Evolutionary conservation across 345 rosid genomes (phyloP).

Genomic region (Linum usitatissimum): DNA sequence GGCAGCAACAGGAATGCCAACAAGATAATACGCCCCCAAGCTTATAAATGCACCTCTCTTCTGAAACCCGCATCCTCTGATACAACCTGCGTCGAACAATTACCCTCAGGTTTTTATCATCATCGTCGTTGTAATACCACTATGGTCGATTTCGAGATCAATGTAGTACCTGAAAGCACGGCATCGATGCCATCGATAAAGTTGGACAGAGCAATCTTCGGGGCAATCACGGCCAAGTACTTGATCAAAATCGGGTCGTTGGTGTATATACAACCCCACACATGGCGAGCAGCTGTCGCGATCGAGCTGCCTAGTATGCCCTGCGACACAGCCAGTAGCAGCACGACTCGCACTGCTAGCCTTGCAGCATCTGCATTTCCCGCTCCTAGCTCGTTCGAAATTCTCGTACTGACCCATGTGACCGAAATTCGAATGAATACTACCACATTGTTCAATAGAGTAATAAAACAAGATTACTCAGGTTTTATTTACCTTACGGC

Average conservation of each 20-base stretch:
- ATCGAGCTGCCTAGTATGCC: neutral
- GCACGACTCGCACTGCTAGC: neutral
- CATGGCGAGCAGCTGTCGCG: neutral
- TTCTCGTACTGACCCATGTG: neutral
- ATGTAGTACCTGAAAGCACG: neutral
- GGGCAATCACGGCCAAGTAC: neutral
- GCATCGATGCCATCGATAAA: neutral
- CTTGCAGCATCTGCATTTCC: neutral
- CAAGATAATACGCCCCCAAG: constrained; percentile 9
- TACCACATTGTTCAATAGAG: neutral
- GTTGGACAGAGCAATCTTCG: neutral
- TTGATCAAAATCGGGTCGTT: neutral
- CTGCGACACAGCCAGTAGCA: neutral
- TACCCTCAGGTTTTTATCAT: no score
- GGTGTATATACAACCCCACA: neutral
- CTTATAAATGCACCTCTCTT: constrained; percentile 12
- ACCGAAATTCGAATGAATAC: neutral
- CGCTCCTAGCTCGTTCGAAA: neutral
- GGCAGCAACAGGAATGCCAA: constrained; percentile 10
- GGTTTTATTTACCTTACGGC: neutral
- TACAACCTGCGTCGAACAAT: constrained; percentile 3
- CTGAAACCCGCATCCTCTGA: constrained; percentile 17
- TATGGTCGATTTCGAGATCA: no score
- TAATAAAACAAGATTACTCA: neutral
- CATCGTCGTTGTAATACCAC: no score